Conservation (phyloP, 1,284 basidiomycete species). For the Cerioporus squamosus region DNA sequence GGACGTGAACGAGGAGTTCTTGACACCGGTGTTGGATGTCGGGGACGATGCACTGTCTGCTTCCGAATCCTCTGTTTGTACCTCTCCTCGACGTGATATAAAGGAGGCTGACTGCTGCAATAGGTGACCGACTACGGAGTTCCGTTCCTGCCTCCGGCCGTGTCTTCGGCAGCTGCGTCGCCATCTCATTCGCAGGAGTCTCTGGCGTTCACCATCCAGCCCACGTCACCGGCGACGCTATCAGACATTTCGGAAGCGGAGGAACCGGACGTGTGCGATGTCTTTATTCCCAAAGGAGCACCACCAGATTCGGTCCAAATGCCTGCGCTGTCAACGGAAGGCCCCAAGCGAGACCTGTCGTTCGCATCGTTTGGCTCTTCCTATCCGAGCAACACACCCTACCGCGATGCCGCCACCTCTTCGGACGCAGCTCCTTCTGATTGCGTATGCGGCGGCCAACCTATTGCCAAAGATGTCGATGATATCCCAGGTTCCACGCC, state of each 20-base stretch:
- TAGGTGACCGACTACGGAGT: neutral
- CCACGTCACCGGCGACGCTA: constrained; percentile 6
- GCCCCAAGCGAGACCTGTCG: constrained; percentile 3
- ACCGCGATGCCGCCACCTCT: neutral
- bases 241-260: constrained; percentile 21
- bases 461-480: too few species aligned
- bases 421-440: neutral
- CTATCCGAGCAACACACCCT: constrained; percentile 6
- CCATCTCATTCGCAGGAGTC: neutral
- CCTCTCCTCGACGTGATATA: neutral
- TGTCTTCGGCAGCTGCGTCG: neutral
- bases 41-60: neutral
- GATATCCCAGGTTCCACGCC: too few species aligned
- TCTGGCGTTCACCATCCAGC: neutral
- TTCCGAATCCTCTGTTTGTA: neutral
- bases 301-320: neutral
- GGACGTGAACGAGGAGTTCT: constrained; percentile 4
- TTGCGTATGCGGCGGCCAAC: neutral
- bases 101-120: neutral
- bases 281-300: neutral
- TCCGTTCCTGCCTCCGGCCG: neutral
- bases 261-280: neutral
- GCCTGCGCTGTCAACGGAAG: neutral
- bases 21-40: constrained; percentile 5
- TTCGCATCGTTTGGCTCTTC: constrained; percentile 27